Base-by-base conservation (phyloP, 1,284 basidiomycete species). In the Leccinum fallax region DNA sequence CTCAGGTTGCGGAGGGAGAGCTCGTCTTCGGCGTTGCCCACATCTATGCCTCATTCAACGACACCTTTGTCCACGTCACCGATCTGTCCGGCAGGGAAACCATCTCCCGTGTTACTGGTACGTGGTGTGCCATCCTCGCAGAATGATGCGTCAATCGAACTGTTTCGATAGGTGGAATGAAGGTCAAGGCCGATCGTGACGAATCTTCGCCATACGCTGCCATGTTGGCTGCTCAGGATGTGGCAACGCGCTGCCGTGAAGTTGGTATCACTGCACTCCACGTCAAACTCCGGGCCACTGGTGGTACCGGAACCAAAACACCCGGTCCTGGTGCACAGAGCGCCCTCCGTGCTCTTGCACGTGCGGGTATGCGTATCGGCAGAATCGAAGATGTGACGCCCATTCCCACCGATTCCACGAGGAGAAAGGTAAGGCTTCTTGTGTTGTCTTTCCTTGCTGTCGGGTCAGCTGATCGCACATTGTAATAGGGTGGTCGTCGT, bases 151-250 rank as follows among this genome's bases (percentile, higher is more conserved):
- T 28, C 8, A 3, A 53, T 49, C 61, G n/a, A 63, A n/a, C 19
- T 9, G 1, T 19, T 21, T 43, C 2, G 56, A 58, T 65, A 93
- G 93, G 93, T 76, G 97, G 97, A 68, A 99, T 99, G 97, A 99
- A 99, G 85, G 97, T 99, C 84, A 99, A 99, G 86, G 97, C 97
- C 48, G 97, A 99, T 82, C 94, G 97, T 83, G 97, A 99, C 83
- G 97, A 99, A 85, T 98, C 96, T 57, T 98, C 97, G 48, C 94
- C 97, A 28, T 99, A 98, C 83, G 97, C 97, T 67, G 97, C 97
- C 77, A 98, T 99, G 97, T 86, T 98, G 80, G 97, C 97, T 66
- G 97, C 97, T 60, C 97, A 98, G 84, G 97, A 98, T 76, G 94
- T 95, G 71, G 96, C 97, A 66, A 80, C 85, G 62, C 94, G 97